Evolutionary conservation across 495 filamentous ascomycete genomes (phyloP), one percentile per base, ranked within the genome.

Genomic region (Aspergillus saccharolyticus): DNA sequence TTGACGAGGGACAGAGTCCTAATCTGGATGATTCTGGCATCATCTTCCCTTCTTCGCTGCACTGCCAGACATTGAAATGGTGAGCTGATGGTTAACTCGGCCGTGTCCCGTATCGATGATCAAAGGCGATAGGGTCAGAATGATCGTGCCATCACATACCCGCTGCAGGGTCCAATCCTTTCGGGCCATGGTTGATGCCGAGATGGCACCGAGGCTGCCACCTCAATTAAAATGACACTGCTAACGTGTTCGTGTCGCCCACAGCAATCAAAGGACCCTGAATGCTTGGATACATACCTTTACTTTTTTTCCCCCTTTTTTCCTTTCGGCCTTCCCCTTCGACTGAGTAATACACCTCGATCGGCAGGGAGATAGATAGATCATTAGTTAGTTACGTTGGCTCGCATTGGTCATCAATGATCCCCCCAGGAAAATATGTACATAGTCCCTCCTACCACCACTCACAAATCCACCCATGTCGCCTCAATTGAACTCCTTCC

Each of bases 201-300:
- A 39, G 33, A 39, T 8, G 10, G 33, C 33, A 39, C 33, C 33
- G 12, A 39, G 33, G 33, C 33, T 39, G 33, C 33, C 33, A 39
- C 33, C 33, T 6, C 33, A 50, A 24, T 50, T 17, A 30, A 50
- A 10, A 16, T 50, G 47, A 50, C 47, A 50, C 47, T 25, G 47
- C 47, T 50, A 50, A 28, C 47, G 22, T 22, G 24, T 20, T 24
- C 22, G 24, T 24, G 47, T 24, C 30, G 47, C 47, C 47, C 47
- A 50, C 22, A 22, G 47, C 22, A 50, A 50, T 50, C 16, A 18
- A 50, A 30, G 18, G 47, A 50, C 47, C 47, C 47, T 50, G 47
- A 50, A 50, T 50, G 47, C 47, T 50, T 50, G 28, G 18, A 17
- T 50, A 28, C 47, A 10, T 50, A 17, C 22, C 21, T 22, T 46